Base-by-base conservation (phyloP, 208 protist genomes). In the Trypanosoma conorhini region DNA sequence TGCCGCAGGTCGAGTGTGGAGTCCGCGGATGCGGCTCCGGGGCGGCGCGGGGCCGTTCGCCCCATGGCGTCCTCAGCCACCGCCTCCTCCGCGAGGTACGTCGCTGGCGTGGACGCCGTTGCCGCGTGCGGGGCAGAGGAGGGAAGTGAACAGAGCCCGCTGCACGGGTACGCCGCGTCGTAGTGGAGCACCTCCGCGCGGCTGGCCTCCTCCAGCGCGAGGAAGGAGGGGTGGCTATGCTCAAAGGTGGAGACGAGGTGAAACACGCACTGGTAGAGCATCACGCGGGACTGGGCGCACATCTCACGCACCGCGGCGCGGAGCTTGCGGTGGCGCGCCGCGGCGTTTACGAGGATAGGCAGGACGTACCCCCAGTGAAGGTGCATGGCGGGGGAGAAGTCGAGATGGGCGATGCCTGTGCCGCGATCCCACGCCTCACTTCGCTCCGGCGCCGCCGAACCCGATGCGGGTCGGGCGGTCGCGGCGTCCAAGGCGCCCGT, bases 191-290 rank as follows among this genome's bases (percentile, higher is more conserved):
- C 30, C 61, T 59, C 22, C 12, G 44, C 50, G 24, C 68, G 21
- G 15, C 24, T 22, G 46, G 21, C 13, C 48, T 44, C 22, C 10
- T 70, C 71, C 54, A 70, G 81, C 13, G 58, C 38, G 44, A 82
- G 75, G n/a, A 77, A 50, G 21, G 80, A 85, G 22, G 44, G 46
- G 54, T 80, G 59, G 1, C 28, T 55, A 74, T 91, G 82, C 46
- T 95, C 86, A 57, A 92, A 88, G 54, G 72, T 80, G 0, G 89
- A 72, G 40, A 88, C 65, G 30, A 95, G 72, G n/a, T 80, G 65
- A 68, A 88, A 95, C 22, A 86, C 67, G 46, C 88, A 71, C 74
- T 95, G 89, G 56, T 87, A 81, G 42, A 95, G 70, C 71, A 95
- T 79, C 19, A 69, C 62, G 9, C 63, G 73, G 22, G 89, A 95